phyloP scores from a whole-genome alignment of 495 filamentous ascomycete genomes.

The Jackrogersella minutella region DNA sequence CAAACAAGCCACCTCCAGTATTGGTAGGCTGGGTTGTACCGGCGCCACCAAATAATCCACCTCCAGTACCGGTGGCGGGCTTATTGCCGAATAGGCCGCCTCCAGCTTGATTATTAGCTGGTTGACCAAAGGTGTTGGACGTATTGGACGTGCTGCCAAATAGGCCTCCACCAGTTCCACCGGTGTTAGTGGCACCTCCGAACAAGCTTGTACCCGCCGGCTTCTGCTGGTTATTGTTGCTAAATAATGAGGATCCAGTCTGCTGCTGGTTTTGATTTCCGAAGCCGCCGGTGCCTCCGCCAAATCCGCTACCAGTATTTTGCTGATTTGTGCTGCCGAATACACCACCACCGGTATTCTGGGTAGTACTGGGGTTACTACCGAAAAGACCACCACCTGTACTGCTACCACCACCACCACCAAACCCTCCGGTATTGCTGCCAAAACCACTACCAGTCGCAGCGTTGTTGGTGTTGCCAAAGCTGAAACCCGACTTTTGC shows the following conservation, averaged over 20 bases:
- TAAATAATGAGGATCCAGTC: slow-evolving; percentile 69
- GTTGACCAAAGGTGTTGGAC: slow-evolving; percentile 42
- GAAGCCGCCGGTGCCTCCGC: slow-evolving; percentile 38
- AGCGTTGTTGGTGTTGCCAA: slow-evolving; percentile 40
- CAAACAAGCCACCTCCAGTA: slow-evolving; percentile 61
- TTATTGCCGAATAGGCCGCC: slow-evolving; percentile 70
- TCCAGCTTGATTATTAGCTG: slow-evolving; percentile 49
- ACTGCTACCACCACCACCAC: slow-evolving; percentile 7
- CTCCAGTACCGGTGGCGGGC: slow-evolving; percentile 52
- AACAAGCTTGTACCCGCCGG: slow-evolving; percentile 53
- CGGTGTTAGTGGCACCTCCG: slow-evolving; percentile 47
- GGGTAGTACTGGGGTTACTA: slow-evolving; percentile 47
- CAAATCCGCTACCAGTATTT: slow-evolving; percentile 44
- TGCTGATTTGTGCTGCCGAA: slow-evolving; percentile 58
- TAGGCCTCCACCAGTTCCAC: slow-evolving; percentile 54
- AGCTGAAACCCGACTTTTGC: slow-evolving; percentile 46
- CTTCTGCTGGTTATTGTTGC: slow-evolving; percentile 53
- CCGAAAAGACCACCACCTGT: slow-evolving; percentile 47
- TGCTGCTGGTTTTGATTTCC: slow-evolving; percentile 57
- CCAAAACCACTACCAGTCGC: slow-evolving; percentile 56
- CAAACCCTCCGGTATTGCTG: slow-evolving; percentile 45
- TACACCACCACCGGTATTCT: slow-evolving; percentile 50
- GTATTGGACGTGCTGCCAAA: slow-evolving; percentile 51
- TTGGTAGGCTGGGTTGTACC: slow-evolving; percentile 47
- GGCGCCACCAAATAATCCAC: slow-evolving; percentile 57